Base-by-base conservation (phyloP, 805 yeast species). In the Kodamaea lidongshanica region DNA sequence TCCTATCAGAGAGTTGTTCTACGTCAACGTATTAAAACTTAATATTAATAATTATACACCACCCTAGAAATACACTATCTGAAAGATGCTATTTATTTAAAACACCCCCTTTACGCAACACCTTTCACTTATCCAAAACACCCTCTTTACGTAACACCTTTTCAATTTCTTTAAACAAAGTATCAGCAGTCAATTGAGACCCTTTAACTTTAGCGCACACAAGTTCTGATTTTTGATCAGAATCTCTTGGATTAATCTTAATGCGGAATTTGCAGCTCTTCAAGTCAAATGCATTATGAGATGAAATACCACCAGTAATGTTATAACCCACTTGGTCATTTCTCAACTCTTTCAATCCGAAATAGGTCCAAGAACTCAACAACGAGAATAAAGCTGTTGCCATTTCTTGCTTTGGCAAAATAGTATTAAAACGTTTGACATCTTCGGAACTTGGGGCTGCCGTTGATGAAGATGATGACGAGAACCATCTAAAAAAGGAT, bases 61-160 rank as follows among this genome's bases (percentile, higher is more conserved):
- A n/a, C n/a, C n/a, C n/a, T n/a, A n/a, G n/a, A n/a, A n/a, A n/a
- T n/a, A n/a, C n/a, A n/a, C n/a, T n/a, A n/a, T n/a, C n/a, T n/a
- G n/a, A n/a, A n/a, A n/a, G n/a, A n/a, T n/a, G n/a, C n/a, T n/a
- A 29, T 21, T 34, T 26, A 23, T 63, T 68, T 54, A 76, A 54
- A 16, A 78, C 82, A 19, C 76, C 74, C 50, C 80, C 87, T 49
- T 76, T 75, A 29, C 61, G 61, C 43, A 81, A 59, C 19, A 80
- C 82, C 46, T 72, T 75, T 24, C 23, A 29, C 24, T 34, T 26
- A 23, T 63, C 69, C 55, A 76, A 54, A 16, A 78, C 82, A 19
- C 76, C 74, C 50, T 80, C 87, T 49, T 76, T 75, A 29, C 61
- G 61, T 43, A 81, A 59, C 19, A 80, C 82, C 46, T 72, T 75